Evolutionary conservation across 768 basidiomycete species (phyloP).

Genomic region (Agaricus sinodeliciosus): DNA sequence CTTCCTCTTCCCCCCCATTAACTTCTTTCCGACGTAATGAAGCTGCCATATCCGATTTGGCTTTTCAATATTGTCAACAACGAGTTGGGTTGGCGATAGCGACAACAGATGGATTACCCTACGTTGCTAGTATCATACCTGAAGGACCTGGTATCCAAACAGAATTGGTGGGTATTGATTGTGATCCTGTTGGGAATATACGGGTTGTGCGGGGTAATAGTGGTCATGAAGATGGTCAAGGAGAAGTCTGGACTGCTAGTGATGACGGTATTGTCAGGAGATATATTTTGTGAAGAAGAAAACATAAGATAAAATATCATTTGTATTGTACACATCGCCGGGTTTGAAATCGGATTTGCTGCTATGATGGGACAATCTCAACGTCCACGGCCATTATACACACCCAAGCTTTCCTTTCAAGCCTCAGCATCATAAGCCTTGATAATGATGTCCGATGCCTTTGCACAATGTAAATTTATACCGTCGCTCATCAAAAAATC

Average conservation of each 20-base stretch:
- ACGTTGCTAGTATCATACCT: slow-evolving; percentile 35
- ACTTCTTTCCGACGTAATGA: slow-evolving; percentile 38
- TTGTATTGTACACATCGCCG: too few relatives aligned
- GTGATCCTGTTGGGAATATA: slow-evolving; percentile 48
- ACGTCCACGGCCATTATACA: too few relatives aligned
- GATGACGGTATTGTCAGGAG: slow-evolving; percentile 52
- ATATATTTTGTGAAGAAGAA: not conserved
- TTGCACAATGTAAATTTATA: too few relatives aligned
- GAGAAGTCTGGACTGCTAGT: slow-evolving; percentile 46
- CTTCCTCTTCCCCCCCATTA: slow-evolving; percentile 26
- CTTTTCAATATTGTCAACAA: slow-evolving; percentile 27
- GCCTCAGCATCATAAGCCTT: too few relatives aligned
- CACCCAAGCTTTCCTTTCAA: too few relatives aligned
- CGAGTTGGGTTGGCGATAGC: slow-evolving; percentile 37
- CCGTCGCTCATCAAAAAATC: too few relatives aligned
- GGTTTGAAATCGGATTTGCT: not conserved
- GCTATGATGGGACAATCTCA: too few relatives aligned
- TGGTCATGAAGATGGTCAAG: slow-evolving; percentile 16
- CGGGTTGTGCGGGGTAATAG: slow-evolving; percentile 9
- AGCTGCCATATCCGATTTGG: slow-evolving; percentile 39
- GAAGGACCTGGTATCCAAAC: slow-evolving; percentile 35
- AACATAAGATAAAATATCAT: too few relatives aligned
- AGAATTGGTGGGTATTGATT: slow-evolving; percentile 56
- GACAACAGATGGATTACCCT: slow-evolving; percentile 57
- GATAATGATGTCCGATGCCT: too few relatives aligned